These are phyloP conservation scores for Cryptosporidium ryanae DNA, from an alignment of 169 alveolate species.

Conservation along the genomic window DNA sequence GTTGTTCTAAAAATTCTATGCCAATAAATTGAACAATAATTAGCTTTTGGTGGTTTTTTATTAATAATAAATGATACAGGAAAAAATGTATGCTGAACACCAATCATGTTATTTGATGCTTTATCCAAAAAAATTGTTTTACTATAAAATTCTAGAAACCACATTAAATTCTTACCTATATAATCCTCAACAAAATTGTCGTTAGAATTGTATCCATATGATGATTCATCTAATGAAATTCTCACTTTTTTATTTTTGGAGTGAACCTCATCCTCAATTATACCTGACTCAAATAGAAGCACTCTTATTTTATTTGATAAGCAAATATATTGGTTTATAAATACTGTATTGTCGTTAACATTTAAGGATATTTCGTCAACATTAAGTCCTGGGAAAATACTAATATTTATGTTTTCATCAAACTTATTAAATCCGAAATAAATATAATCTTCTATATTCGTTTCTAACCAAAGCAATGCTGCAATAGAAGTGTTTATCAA, in stretches of 20 bases:
- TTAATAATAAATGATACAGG: constrained; percentile 54
- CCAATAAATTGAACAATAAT: constrained; percentile 57
- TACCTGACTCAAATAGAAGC: background rate
- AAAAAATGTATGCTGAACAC: constrained; percentile 29
- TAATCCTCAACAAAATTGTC: background rate
- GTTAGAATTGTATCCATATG: background rate
- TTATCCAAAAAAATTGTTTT: constrained; percentile 49
- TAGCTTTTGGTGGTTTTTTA: constrained; percentile 38
- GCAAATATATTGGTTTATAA: constrained; percentile 34
- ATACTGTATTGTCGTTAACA: background rate
- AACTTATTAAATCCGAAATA: background rate
- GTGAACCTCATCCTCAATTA: background rate
- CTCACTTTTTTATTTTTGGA: background rate
- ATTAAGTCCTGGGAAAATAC: background rate
- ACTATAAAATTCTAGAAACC: constrained; percentile 65
- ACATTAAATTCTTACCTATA: constrained; percentile 45
- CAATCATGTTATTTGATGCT: background rate
- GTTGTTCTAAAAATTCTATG: constrained; percentile 51
- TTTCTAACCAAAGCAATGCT: constrained; percentile 39
- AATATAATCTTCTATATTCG: constrained; percentile 8
- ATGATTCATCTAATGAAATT: background rate
- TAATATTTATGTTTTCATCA: background rate
- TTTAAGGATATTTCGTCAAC: background rate
- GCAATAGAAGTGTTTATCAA: constrained; percentile 44
- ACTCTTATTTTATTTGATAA: constrained; percentile 6